Conservation (phyloP, 2,329 filamentous ascomycete genomes). For the Paecilomyces variotii region DNA sequence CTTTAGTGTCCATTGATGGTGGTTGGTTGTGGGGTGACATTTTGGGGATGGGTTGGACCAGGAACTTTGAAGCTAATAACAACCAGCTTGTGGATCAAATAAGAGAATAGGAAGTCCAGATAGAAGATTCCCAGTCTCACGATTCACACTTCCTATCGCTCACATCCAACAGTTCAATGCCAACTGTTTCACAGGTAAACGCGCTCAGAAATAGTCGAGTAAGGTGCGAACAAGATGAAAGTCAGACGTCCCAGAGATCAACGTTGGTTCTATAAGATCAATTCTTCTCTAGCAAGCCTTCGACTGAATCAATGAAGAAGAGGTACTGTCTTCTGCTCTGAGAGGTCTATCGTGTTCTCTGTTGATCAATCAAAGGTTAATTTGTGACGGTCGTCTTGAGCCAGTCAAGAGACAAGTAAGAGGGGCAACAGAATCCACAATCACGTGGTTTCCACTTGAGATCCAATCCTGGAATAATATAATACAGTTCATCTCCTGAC, state of each 20-base stretch:
- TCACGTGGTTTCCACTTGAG: neutral
- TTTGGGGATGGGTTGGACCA: constrained; percentile 1
- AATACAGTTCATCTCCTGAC: neutral
- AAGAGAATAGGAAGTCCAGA: too few relatives aligned
- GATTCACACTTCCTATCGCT: neutral
- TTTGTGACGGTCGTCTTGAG: neutral
- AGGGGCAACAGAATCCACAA: neutral
- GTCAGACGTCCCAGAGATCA: neutral
- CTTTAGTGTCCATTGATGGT: constrained; percentile 15
- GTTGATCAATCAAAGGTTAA: neutral
- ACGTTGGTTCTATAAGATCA: neutral
- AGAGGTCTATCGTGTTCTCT: too few relatives aligned
- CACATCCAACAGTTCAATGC: neutral
- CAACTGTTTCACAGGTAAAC: too few relatives aligned
- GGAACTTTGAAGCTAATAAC: too few relatives aligned
- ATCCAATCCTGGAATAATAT: neutral
- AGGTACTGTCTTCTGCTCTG: too few relatives aligned
- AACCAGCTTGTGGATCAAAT: too few relatives aligned
- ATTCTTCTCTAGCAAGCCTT: neutral
- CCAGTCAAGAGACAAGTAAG: neutral
- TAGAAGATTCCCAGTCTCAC: too few relatives aligned
- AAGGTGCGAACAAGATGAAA: neutral
- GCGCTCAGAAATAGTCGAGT: neutral
- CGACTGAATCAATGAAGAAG: too few relatives aligned
- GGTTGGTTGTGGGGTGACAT: constrained; percentile 13